phyloP scores from a whole-genome alignment of 2,329 filamentous ascomycete genomes.

The Botryosphaeria dothidea region DNA sequence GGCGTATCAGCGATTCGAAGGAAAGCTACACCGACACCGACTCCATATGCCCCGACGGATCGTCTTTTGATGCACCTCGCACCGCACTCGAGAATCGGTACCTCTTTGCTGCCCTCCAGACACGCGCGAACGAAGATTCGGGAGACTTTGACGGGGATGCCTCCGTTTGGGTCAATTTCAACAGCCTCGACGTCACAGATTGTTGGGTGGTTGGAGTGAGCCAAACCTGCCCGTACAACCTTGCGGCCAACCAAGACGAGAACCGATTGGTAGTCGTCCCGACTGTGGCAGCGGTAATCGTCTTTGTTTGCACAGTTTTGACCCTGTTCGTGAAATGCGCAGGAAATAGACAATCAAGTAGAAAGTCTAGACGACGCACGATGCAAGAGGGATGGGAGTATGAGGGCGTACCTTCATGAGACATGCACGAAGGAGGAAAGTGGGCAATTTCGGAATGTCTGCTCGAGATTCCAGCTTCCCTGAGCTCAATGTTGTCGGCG shows the following conservation, averaged over 20 bases:
- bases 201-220: slow-evolving; percentile 64
- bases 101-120: slow-evolving; percentile 36
- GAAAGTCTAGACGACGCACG: slow-evolving; percentile 51
- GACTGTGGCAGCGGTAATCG: slow-evolving; percentile 62
- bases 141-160: slow-evolving; percentile 26
- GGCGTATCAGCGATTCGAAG: slow-evolving; percentile 51
- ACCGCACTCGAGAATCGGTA: slow-evolving; percentile 66
- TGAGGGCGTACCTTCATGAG: slow-evolving; percentile 60
- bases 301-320: slow-evolving; percentile 60
- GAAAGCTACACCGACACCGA: slow-evolving; percentile 47
- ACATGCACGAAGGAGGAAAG: too few relatives aligned
- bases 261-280: slow-evolving; percentile 59
- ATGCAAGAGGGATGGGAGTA: slow-evolving; percentile 62
- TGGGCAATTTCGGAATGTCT: background rate
- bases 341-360: slow-evolving; percentile 57
- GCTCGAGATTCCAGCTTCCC: background rate
- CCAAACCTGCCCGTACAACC: slow-evolving; percentile 59
- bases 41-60: slow-evolving; percentile 49
- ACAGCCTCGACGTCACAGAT: slow-evolving; percentile 55
- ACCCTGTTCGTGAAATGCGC: slow-evolving; percentile 67
- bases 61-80: slow-evolving; percentile 58
- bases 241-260: slow-evolving; percentile 44
- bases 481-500: background rate
- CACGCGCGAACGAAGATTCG: slow-evolving; percentile 27
- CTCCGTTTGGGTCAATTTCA: slow-evolving; percentile 60